phyloP scores from a whole-genome alignment of 2,329 filamentous ascomycete genomes.

The Dendryphion nanum region DNA sequence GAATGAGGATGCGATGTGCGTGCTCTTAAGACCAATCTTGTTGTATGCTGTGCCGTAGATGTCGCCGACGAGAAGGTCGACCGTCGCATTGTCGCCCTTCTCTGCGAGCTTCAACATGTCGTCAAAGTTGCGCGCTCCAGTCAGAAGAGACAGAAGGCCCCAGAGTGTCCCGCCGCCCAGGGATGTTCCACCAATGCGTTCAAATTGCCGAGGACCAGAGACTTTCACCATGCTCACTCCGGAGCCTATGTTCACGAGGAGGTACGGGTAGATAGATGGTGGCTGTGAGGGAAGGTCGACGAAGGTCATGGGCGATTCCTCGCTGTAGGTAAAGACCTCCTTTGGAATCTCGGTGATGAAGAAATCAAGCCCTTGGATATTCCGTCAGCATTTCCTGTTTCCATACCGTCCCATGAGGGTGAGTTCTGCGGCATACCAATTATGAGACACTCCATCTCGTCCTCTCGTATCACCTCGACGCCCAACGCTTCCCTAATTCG shows the following conservation, averaged over 20 bases:
- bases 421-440: slow-evolving; percentile 61
- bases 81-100: slow-evolving; percentile 83
- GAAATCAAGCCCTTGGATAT: slow-evolving; percentile 78
- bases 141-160: slow-evolving; percentile 88
- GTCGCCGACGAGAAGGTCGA: slow-evolving; percentile 96
- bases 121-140: slow-evolving; percentile 92
- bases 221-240: slow-evolving; percentile 98
- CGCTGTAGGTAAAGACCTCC: slow-evolving; percentile 96
- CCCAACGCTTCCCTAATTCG: slow-evolving; percentile 78
- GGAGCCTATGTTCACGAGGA: slow-evolving; percentile 96
- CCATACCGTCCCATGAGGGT: neutral
- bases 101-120: slow-evolving; percentile 95
- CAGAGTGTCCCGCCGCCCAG: slow-evolving; percentile 96
- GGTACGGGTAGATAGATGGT: slow-evolving; percentile 78
- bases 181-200: slow-evolving; percentile 92
- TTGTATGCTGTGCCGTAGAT: slow-evolving; percentile 96
- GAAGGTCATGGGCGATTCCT: slow-evolving; percentile 80
- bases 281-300: slow-evolving; percentile 67
- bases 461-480: slow-evolving; percentile 85
- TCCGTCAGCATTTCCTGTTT: neutral
- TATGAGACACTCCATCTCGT: slow-evolving; percentile 98
- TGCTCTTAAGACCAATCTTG: slow-evolving; percentile 95
- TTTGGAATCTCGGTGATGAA: slow-evolving; percentile 97
- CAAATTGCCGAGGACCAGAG: slow-evolving; percentile 78
- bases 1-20: slow-evolving; percentile 92